Evolutionary conservation across 169 alveolate genomes (phyloP).

Genomic region (Plasmodium vinckei): DNA sequence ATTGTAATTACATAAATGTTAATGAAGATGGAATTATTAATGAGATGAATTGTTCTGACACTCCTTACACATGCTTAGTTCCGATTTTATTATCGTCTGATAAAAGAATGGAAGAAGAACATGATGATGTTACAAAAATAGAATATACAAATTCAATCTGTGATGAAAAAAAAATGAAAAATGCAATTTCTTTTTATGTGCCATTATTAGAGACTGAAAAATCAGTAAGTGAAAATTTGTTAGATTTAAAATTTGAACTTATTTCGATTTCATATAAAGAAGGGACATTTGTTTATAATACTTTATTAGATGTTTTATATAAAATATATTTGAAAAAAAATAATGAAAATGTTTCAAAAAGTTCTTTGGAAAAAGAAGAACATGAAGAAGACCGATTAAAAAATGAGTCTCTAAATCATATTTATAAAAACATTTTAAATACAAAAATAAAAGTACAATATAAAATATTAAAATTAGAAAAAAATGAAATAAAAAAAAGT

Average conservation of each 20-base stretch:
- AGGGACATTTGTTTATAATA: conserved; percentile 20
- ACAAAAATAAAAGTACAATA: conserved; percentile 24
- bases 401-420: background rate
- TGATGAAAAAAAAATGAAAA: conserved; percentile 38
- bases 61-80: background rate
- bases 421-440: conserved; percentile 19
- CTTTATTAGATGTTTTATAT: conserved; percentile 27
- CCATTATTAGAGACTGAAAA: conserved; percentile 67
- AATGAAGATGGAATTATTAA: background rate
- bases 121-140: conserved; percentile 9
- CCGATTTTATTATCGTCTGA: background rate
- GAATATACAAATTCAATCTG: conserved; percentile 1
- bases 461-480: conserved; percentile 20
- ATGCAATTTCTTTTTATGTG: conserved; percentile 60
- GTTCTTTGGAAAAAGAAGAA: background rate
- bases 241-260: conserved; percentile 15
- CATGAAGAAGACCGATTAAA: background rate
- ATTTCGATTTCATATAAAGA: conserved; percentile 23
- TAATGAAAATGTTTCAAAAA: background rate
- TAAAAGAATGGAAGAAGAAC: background rate
- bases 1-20: conserved; percentile 23
- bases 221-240: conserved; percentile 57
- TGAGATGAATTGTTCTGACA: background rate
- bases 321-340: background rate
- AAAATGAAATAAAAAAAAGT: background rate